Base-by-base conservation (phyloP, 495 filamentous ascomycete species). In the Talaromyces wortmannii region DNA sequence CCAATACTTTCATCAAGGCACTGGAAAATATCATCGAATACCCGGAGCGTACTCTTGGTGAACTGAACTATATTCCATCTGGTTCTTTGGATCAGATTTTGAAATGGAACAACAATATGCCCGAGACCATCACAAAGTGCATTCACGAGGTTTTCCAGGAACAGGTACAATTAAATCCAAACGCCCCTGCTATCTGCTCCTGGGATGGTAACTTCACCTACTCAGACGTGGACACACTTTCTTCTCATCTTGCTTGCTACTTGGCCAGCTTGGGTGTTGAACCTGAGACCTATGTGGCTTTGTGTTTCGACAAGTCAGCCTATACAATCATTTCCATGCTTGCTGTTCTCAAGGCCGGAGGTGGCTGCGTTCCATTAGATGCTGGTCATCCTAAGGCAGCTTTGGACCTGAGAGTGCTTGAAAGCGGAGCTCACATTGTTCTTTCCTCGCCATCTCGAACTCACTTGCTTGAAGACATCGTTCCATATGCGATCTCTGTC, bases 151-250 rank as follows among this genome's bases (percentile, higher is more conserved):
- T 73, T 10, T 57, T 81, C 6, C 58, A 67, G 12, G 67, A 75
- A 18, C 71, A 72, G 56, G 70, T 64, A 1, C 59, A 59, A n/a
- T 54, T 63, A 7, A 61, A 63, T 11, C 75, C 75, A 0, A 59
- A 70, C 36, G 53, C 67, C 18, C 53, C 66, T 31, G 79, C 79
- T 4, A 61, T 82, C 18, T 63, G 58, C 23, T 66, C 70, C 13
- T 77, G 78, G 74, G 82, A 84, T 63, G 76, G 70, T 0, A 63
- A 59, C 8, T 67, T 79, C 12, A 81, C 70, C 2, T 83, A 83
- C 56, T 65, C 65, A 5, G 70, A 79, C 46, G 66, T 84, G 8
- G 72, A 81, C 33, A 58, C 71, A 7, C 57, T 75, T 8, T 73
- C 80, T 7, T 67, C 68, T 2, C 65, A 65, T 8, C 65, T 84